Evolutionary conservation across 2,329 filamentous ascomycete genomes (phyloP), one percentile per base, ranked within the genome.

Genomic region (Penicillium sp.): DNA sequence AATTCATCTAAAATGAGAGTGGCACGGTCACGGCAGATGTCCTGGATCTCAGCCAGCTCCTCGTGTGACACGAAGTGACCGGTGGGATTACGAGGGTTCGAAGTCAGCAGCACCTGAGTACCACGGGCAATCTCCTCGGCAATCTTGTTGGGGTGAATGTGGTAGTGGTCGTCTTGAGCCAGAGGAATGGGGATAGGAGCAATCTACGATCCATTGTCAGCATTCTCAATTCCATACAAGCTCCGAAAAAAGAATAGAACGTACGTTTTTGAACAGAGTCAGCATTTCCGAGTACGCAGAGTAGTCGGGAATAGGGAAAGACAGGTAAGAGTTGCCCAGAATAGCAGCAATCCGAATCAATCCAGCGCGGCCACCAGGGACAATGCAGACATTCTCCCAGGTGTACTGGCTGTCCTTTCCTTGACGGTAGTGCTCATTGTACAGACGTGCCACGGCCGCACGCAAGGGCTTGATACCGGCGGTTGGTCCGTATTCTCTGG

Each of bases 241-340:
- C 16, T 18, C 10, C 14, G 27, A 36, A 25, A 20, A 10, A 4
- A 9, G 11, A 18, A 20, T 45, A 35, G 7, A 18, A 63, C 69
- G 53, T 48, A 74, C 72, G 73, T 96, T 96, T 76, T 89, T 91
- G 81, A 97, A 96, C 53, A 96, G 78, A 51, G 87, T 90, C 76
- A 96, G 76, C 92, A 97, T 96, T 78, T 96, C 92, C 68, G 95
- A 96, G 79, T 97, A 97, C 2, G 92, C 92, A 3, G 92, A 96
- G 76, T 96, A 96, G 72, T 96, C 89, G 41, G 90, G 90, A 68
- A 95, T 89, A 74, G 95, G 96, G 81, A 96, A 96, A 38, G 88
- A 90, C 57, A 96, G 80, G 68, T 95, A 95, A 49, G 91, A 87
- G 71, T 95, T 95, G 58, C 92, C 92, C 62, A 97, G 76, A 5